Conservation (phyloP, 768 basidiomycete genomes). For the Hortiboletus flavorubellus region DNA sequence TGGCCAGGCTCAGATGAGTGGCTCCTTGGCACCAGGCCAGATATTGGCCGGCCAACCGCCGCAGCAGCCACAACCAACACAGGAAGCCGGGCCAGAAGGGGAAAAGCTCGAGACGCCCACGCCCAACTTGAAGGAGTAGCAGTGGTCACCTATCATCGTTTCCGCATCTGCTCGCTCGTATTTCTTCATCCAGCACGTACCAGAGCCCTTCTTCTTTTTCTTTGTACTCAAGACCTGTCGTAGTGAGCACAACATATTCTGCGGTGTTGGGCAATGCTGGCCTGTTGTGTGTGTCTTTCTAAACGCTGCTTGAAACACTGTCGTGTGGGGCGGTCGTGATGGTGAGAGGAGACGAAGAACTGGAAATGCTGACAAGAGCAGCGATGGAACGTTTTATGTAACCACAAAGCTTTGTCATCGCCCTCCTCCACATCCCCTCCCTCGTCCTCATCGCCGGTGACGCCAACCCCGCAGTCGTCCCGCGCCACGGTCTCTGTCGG, state of each 20-base stretch:
- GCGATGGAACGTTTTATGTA: conserved; percentile 32
- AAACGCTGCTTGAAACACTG: background rate
- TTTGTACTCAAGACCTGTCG: conserved; percentile 8
- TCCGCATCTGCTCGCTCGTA: background rate
- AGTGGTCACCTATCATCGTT: background rate
- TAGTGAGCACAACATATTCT: conserved; percentile 6
- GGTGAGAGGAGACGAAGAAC: conserved; percentile 34
- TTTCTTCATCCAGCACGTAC: conserved; percentile 13
- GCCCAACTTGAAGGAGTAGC: conserved; percentile 20
- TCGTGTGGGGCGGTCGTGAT: conserved; percentile 15
- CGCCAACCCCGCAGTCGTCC: background rate
- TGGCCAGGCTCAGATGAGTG: conserved; percentile 35
- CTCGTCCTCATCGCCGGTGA: background rate
- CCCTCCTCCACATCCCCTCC: background rate
- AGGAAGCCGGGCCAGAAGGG: conserved; percentile 25
- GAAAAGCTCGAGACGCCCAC: conserved; percentile 26
- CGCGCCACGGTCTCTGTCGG: background rate
- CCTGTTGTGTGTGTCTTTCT: background rate
- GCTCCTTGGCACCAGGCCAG: conserved; percentile 30
- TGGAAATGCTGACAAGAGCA: conserved; percentile 35
- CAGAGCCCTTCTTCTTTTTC: conserved; percentile 2
- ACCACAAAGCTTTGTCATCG: conserved; percentile 36
- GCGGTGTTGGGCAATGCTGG: background rate
- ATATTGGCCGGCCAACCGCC: conserved; percentile 21
- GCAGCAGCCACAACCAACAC: conserved; percentile 20